These are phyloP conservation scores for Wallacemonas collosoma DNA, from an alignment of 208 protist species.

Conservation along the genomic window DNA sequence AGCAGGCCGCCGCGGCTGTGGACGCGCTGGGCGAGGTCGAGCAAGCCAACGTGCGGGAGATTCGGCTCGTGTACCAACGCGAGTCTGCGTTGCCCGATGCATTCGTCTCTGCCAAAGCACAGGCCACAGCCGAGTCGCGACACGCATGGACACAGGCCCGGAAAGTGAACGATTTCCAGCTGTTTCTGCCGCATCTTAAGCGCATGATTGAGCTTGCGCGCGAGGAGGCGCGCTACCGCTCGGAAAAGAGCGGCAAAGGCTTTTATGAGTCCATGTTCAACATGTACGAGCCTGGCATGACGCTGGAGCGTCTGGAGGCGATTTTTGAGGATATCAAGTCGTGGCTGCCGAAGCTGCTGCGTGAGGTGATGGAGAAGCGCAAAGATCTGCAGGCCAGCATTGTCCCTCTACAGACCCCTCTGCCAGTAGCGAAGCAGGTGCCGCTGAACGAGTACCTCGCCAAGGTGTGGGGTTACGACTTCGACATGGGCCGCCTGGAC, in stretches of 20 bases:
- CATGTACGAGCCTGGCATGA: slow-evolving; percentile 62
- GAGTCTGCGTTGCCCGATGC: slow-evolving; percentile 27
- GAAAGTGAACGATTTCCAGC: slow-evolving; percentile 38
- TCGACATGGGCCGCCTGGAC: slow-evolving; percentile 83
- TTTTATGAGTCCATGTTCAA: slow-evolving; percentile 56
- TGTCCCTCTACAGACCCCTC: slow-evolving; percentile 27
- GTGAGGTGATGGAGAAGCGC: slow-evolving; percentile 36
- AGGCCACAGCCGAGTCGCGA: slow-evolving; percentile 32
- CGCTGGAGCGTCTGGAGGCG: slow-evolving; percentile 31
- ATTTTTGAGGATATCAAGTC: slow-evolving; percentile 54
- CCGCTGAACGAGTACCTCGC: slow-evolving; percentile 28
- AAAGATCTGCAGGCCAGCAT: slow-evolving; percentile 19
- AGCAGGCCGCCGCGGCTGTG: slow-evolving; percentile 22
- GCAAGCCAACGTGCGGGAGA: slow-evolving; percentile 47
- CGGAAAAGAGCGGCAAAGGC: slow-evolving; percentile 19
- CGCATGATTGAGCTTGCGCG: slow-evolving; percentile 36
- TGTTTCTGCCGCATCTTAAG: slow-evolving; percentile 43
- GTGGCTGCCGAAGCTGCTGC: slow-evolving; percentile 48
- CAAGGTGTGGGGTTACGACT: slow-evolving; percentile 75
- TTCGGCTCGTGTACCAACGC: slow-evolving; percentile 21
- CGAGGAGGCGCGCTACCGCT: slow-evolving; percentile 36
- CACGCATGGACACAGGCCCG: slow-evolving; percentile 40
- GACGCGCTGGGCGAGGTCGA: slow-evolving; percentile 32
- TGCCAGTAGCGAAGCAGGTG: slow-evolving; percentile 37
- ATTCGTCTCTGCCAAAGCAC: slow-evolving; percentile 31